These are phyloP conservation scores for Aspergillus ellipticus DNA, from an alignment of 495 filamentous ascomycete species.

Conservation along the genomic window DNA sequence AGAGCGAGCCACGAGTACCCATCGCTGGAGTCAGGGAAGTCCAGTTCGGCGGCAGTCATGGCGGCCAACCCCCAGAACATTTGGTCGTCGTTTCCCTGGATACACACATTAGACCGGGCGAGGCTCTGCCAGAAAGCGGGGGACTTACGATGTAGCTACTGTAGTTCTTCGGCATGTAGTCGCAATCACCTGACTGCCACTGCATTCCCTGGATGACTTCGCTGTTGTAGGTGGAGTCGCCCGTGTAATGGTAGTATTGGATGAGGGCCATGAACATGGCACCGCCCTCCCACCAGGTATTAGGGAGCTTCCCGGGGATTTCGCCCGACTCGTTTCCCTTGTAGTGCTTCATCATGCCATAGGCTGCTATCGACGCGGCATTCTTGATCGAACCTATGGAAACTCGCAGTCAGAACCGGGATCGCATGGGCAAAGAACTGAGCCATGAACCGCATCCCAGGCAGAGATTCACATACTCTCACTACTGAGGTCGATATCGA, in stretches of 20 bases:
- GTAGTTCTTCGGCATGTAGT: constrained; percentile 62
- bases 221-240: constrained; percentile 58
- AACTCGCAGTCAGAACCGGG: background rate
- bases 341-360: constrained; percentile 65
- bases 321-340: constrained; percentile 53
- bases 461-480: background rate
- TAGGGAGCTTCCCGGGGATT: constrained; percentile 50
- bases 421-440: background rate
- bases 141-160: constrained; percentile 28
- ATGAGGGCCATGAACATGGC: constrained; percentile 66
- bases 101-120: background rate
- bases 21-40: constrained; percentile 57
- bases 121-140: background rate
- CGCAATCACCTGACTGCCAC: constrained; percentile 54
- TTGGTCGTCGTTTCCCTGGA: constrained; percentile 65
- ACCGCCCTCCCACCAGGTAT: constrained; percentile 66
- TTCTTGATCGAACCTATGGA: constrained; percentile 58
- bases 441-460: background rate
- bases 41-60: constrained; percentile 63
- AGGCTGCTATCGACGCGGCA: constrained; percentile 53
- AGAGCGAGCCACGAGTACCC: constrained; percentile 60
- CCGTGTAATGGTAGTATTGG: constrained; percentile 66
- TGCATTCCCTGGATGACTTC: constrained; percentile 51
- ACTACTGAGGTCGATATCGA: constrained; percentile 1
- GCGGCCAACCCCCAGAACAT: constrained; percentile 66